Percentiles rank a stretch among this genome's conserved stretches.
Evolutionary conservation across 1,139 yeast species (phyloP).

Genomic region (Yamadazyma sp.): DNA sequence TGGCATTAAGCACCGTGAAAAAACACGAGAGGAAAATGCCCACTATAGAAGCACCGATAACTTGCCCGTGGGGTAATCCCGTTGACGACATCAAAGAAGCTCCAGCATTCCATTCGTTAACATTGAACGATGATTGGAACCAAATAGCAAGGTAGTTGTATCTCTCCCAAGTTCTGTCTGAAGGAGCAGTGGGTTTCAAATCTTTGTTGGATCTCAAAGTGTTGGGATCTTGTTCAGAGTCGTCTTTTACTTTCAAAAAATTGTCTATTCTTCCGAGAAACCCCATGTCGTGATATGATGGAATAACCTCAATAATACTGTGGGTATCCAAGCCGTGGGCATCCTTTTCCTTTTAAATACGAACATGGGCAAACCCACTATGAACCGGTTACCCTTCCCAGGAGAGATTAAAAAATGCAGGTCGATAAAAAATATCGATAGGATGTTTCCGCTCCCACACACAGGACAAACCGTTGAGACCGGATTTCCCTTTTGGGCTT

Average conservation of each 20-base stretch:
- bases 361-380: no score
- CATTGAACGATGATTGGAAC: slow-evolving; percentile 16
- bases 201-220: slow-evolving; percentile 13
- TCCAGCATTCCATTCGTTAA: slow-evolving; percentile 18
- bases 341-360: background rate
- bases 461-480: slow-evolving; percentile 1
- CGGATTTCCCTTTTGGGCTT: no score
- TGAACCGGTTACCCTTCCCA: no score
- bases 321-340: background rate
- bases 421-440: no score
- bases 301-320: background rate
- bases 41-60: slow-evolving; percentile 15
- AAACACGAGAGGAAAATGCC: slow-evolving; percentile 14
- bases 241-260: slow-evolving; percentile 14
- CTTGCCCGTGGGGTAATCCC: slow-evolving; percentile 16
- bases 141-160: slow-evolving; percentile 15
- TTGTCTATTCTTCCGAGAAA: slow-evolving; percentile 12
- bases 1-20: slow-evolving; percentile 16
- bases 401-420: no score
- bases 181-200: slow-evolving; percentile 16
- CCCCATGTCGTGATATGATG: slow-evolving; percentile 2
- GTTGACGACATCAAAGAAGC: slow-evolving; percentile 14
- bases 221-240: slow-evolving; percentile 11
- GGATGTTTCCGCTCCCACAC: slow-evolving; percentile 14
- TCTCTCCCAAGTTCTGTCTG: slow-evolving; percentile 17